Conservation (phyloP, 495 filamentous ascomycete genomes). For the Gamarada debralockiae region DNA sequence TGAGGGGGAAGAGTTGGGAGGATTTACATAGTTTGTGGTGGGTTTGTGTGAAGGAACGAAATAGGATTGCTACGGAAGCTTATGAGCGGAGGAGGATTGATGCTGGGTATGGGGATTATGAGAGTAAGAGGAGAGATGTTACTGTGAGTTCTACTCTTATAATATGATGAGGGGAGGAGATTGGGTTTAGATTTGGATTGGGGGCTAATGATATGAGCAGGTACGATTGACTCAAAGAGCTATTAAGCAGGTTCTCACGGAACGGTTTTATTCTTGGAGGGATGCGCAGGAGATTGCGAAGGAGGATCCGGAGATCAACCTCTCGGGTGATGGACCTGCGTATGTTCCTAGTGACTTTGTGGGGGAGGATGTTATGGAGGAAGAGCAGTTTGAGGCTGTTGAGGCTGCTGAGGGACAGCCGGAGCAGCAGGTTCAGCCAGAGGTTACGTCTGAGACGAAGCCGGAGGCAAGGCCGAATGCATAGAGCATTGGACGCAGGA, state of each 20-base stretch:
- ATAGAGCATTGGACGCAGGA: constrained; percentile 4
- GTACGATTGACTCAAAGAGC: constrained; percentile 65
- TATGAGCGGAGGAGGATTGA: constrained; percentile 60
- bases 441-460: constrained; percentile 7
- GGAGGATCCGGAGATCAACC: constrained; percentile 60
- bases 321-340: constrained; percentile 42
- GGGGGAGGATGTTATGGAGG: constrained; percentile 15
- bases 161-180: constrained; percentile 2
- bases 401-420: constrained; percentile 43
- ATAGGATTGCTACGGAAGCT: constrained; percentile 76
- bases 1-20: constrained; percentile 86
- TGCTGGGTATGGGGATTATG: constrained; percentile 64
- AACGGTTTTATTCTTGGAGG: constrained; percentile 87
- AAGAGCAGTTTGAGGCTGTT: constrained; percentile 62
- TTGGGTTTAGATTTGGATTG: constrained; percentile 7
- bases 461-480: constrained; percentile 8
- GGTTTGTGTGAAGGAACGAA: constrained; percentile 89
- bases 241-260: constrained; percentile 82
- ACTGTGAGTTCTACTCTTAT: constrained; percentile 47
- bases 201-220: constrained; percentile 33
- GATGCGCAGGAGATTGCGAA: constrained; percentile 71
- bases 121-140: constrained; percentile 52
- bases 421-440: not conserved
- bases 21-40: constrained; percentile 93
- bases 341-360: constrained; percentile 31